Evolutionary conservation across 495 filamentous ascomycete species (phyloP).

Genomic region (Mycothermus thermophilus): DNA sequence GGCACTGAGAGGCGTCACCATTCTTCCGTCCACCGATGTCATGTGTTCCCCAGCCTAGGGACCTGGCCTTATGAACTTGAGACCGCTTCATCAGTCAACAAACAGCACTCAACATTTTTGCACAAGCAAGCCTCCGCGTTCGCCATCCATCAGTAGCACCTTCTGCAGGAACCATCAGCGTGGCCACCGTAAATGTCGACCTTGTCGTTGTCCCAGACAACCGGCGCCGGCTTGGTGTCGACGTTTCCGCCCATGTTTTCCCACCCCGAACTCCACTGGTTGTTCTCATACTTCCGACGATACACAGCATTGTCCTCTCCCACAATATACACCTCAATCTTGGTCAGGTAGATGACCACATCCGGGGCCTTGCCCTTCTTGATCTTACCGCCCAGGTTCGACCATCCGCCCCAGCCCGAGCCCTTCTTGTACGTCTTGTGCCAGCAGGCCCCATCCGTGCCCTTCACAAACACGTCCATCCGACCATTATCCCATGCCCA

Average conservation of each 20-base stretch:
- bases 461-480: slow-evolving; percentile 16
- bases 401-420: slow-evolving; percentile 10
- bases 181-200: slow-evolving; percentile 18
- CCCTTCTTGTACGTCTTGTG: slow-evolving; percentile 10
- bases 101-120: no score
- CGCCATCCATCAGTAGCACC: background rate
- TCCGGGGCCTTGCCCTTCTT: slow-evolving; percentile 9
- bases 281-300: slow-evolving; percentile 12
- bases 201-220: slow-evolving; percentile 20
- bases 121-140: no score
- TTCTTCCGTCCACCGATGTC: no score
- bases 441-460: slow-evolving; percentile 14
- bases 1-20: no score
- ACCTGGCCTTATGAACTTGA: no score
- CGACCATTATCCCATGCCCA: slow-evolving; percentile 11
- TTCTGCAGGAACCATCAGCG: background rate
- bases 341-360: slow-evolving; percentile 7
- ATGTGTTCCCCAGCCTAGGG: no score
- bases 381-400: slow-evolving; percentile 12
- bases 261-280: slow-evolving; percentile 13
- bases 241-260: slow-evolving; percentile 13
- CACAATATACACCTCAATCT: slow-evolving; percentile 25
- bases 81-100: no score
- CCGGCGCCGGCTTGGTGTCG: slow-evolving; percentile 14
- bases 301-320: slow-evolving; percentile 15